Conservation (phyloP, 495 filamentous ascomycete species). For the Pyrenula massariospora region DNA sequence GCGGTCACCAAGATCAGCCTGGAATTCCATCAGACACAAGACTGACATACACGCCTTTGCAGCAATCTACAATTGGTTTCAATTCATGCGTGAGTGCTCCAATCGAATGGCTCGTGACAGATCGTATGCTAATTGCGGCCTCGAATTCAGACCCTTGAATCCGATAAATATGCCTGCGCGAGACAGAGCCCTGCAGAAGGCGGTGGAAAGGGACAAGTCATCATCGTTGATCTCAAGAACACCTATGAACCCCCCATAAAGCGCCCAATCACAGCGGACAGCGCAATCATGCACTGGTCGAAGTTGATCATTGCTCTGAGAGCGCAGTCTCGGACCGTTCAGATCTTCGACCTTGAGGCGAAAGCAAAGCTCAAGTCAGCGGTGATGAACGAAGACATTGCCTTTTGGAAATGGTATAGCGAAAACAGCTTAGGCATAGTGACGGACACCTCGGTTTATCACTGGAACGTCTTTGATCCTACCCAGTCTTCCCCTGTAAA, state of each 20-base stretch:
- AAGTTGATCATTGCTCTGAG: slow-evolving; percentile 93
- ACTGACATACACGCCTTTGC: too few relatives aligned
- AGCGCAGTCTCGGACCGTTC: slow-evolving; percentile 81
- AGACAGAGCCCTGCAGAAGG: slow-evolving; percentile 78
- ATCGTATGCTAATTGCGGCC: slow-evolving; percentile 5
- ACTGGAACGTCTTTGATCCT: slow-evolving; percentile 90
- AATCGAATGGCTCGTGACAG: slow-evolving; percentile 1
- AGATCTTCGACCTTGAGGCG: slow-evolving; percentile 87
- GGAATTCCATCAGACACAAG: too few relatives aligned
- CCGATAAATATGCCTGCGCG: slow-evolving; percentile 88
- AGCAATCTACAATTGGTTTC: slow-evolving; percentile 84
- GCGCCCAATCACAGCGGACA: slow-evolving; percentile 96
- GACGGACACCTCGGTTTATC: slow-evolving; percentile 80
- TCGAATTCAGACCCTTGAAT: slow-evolving; percentile 75
- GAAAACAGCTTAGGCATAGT: slow-evolving; percentile 77
- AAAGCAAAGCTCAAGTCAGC: slow-evolving; percentile 92
- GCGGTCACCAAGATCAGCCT: too few relatives aligned
- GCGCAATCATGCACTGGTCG: slow-evolving; percentile 98
- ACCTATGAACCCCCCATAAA: slow-evolving; percentile 74
- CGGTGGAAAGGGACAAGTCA: slow-evolving; percentile 69
- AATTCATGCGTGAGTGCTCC: slow-evolving; percentile 75
- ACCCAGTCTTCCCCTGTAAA: slow-evolving; percentile 70
- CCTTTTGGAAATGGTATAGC: slow-evolving; percentile 99
- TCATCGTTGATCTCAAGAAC: slow-evolving; percentile 94
- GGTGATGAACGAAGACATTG: slow-evolving; percentile 90